A percentile compares a stretch with the other conserved stretches of the same genome.
phyloP scores from a whole-genome alignment of 2,329 filamentous ascomycete genomes.

The Dothideomycetes sp. region DNA sequence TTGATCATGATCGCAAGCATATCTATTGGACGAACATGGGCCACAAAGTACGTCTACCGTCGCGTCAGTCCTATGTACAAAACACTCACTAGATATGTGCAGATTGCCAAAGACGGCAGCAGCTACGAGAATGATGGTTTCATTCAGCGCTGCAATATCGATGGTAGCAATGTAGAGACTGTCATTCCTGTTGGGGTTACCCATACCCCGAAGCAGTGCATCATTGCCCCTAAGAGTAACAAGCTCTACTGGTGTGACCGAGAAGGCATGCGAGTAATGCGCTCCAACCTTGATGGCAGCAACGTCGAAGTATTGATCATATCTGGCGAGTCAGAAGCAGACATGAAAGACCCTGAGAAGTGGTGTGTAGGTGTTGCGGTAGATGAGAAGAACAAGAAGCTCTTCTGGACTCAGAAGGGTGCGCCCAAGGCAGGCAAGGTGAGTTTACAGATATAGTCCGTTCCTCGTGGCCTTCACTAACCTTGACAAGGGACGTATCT shows the following conservation, averaged over 20 bases:
- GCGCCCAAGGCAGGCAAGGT: constrained; percentile 39
- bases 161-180: constrained; percentile 34
- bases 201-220: constrained; percentile 38
- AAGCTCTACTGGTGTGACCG: constrained; percentile 34
- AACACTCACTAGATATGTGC: too few relatives aligned
- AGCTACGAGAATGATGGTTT: constrained; percentile 26
- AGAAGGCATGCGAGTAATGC: constrained; percentile 26
- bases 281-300: constrained; percentile 24
- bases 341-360: constrained; percentile 25
- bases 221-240: constrained; percentile 15
- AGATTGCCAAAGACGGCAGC: neutral
- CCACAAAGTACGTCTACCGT: too few relatives aligned
- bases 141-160: constrained; percentile 19
- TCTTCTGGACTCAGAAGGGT: constrained; percentile 54
- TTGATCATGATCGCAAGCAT: neutral
- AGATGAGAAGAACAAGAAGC: constrained; percentile 26
- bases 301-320: constrained; percentile 27
- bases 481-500: constrained; percentile 43
- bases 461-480: too few relatives aligned
- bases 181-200: constrained; percentile 33
- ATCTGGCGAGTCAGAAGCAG: constrained; percentile 17
- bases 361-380: constrained; percentile 50
- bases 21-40: constrained; percentile 14
- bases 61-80: too few relatives aligned
- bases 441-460: too few relatives aligned